These are phyloP conservation scores for Cutaneotrichosporon dermatis DNA, from an alignment of 1,284 basidiomycete genomes.

Conservation along the genomic window DNA sequence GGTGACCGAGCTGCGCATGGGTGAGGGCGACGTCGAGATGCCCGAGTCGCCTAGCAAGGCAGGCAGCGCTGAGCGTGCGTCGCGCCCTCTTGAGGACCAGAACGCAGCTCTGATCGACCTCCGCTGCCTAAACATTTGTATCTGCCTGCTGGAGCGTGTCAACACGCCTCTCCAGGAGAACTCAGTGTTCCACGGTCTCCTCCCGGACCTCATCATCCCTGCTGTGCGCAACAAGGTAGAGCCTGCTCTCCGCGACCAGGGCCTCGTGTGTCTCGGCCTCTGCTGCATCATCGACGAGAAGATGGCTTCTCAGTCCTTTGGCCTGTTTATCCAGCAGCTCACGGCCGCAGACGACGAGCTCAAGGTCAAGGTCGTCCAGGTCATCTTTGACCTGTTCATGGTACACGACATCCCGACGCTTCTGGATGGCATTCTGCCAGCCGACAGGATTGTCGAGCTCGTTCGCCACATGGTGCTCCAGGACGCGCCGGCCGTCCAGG, in stretches of 20 bases:
- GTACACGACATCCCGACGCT: conserved; percentile 68
- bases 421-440: conserved; percentile 38
- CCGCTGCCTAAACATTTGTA: conserved; percentile 80
- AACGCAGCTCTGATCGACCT: conserved; percentile 68
- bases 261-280: conserved; percentile 76
- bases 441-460: conserved; percentile 66
- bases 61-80: neutral
- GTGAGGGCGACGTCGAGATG: conserved; percentile 52
- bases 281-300: conserved; percentile 86
- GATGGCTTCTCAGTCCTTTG: conserved; percentile 84
- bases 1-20: conserved; percentile 70
- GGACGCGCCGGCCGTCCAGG: conserved; percentile 71
- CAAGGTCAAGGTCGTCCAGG: conserved; percentile 74
- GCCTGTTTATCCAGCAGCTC: conserved; percentile 82
- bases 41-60: neutral
- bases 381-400: conserved; percentile 87
- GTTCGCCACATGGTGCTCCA: conserved; percentile 69
- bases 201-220: conserved; percentile 85
- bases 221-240: conserved; percentile 79
- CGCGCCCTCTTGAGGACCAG: conserved; percentile 22
- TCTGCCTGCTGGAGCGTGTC: conserved; percentile 84
- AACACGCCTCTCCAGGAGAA: conserved; percentile 91
- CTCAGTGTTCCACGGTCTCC: conserved; percentile 82
- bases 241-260: conserved; percentile 74
- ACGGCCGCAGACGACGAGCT: conserved; percentile 71